Evolutionary conservation across 148 eudicot species (phyloP).

Genomic region (Cornus kousa): DNA sequence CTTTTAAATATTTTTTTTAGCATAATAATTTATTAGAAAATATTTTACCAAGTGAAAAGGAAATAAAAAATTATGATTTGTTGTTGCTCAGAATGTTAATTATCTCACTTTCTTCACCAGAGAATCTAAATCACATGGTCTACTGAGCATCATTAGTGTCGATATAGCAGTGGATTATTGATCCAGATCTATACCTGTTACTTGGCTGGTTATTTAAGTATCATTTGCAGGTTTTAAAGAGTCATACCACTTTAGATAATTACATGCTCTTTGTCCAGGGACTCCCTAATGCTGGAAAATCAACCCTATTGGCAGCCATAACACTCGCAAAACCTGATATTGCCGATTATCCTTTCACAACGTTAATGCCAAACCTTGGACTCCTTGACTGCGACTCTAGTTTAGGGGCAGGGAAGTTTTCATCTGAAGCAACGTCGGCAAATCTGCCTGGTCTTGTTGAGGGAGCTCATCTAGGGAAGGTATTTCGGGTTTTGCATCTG

Average conservation of each 20-base stretch:
- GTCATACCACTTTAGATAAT: background rate
- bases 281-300: conserved; percentile 99
- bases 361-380: conserved; percentile 98
- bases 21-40: background rate
- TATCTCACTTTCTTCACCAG: background rate
- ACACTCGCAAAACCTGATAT: conserved; percentile 94
- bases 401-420: conserved; percentile 73
- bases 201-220: conserved; percentile 3
- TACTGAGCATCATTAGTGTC: background rate
- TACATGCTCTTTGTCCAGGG: conserved; percentile 47
- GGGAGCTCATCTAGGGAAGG: conserved; percentile 98
- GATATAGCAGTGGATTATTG: background rate
- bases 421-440: conserved; percentile 90
- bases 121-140: background rate
- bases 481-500: conserved; percentile 28
- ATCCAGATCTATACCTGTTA: background rate
- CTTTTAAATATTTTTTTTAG: too few relatives aligned
- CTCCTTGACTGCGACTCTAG: conserved; percentile 95
- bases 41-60: background rate
- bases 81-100: background rate
- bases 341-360: conserved; percentile 98
- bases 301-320: conserved; percentile 82
- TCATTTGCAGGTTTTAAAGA: background rate
- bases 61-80: too few relatives aligned
- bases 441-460: conserved; percentile 94